Evolutionary conservation across 176 grass and related monocot genomes (phyloP), one percentile per base, ranked within the genome.

Genomic region (Cymbopogon citratus): DNA sequence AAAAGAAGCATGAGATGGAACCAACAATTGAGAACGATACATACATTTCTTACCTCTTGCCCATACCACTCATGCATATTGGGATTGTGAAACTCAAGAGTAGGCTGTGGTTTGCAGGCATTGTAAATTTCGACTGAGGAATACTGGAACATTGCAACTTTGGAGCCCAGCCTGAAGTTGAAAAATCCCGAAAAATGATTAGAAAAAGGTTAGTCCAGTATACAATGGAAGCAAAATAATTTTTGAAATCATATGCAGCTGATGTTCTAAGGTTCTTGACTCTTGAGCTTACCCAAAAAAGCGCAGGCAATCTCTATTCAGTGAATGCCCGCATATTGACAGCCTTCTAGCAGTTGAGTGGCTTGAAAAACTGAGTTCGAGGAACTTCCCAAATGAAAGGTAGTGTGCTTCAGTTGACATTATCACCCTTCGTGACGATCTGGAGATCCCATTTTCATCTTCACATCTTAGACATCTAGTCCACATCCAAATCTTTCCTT

Each of bases 401-500:
- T 87, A 89, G 27, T 82, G 86, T 41, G 95, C 92, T 85, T 89
- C 89, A 12, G 64, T 81, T 48, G 95, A 98, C 63, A 94, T 79
- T 31, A 89, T 51, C 67, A 94, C 92, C 73, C 90, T 92, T 52
- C 64, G 82, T 31, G 88, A 89, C 45, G 92, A 63, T 72, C 52
- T 83, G 12, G 90, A 82, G 49, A 83, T 73, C 18, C 87, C 86
- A 73, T 21, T 81, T 91, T 89, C 86, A 83, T 75, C 66, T 35
- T 92, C 82, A 81, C 95, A 98, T 92, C 83, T 94, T 57, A 94
- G 60, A 69, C 95, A 98, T 77, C 84, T 83, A 73, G 92, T 94
- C 92, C 95, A 98, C 95, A 98, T 94, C 95, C 92, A 98, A 76
- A 98, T 93, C 74, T 92, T 98, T 24, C 92, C 84, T 63, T 92